Evolutionary conservation across 129 eudicot genomes (phyloP).

Genomic region (Mikania micrantha): DNA sequence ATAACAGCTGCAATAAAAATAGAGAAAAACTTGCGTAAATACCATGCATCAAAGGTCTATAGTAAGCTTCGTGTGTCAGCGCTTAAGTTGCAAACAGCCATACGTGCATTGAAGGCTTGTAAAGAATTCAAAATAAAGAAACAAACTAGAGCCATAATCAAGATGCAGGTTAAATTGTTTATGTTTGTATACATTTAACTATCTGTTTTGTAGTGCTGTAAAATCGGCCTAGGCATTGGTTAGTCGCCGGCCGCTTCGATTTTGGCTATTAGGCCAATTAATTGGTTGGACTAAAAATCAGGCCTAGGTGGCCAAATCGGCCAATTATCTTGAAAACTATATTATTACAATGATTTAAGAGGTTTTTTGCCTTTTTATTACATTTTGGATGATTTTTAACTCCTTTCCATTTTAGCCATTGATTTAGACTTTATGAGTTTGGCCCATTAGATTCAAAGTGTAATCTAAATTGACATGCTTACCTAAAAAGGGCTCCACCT

Average conservation of each 20-base stretch:
- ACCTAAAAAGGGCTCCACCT: neutral
- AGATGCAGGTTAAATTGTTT: conserved; percentile 58
- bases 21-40: conserved; percentile 44
- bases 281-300: too few relatives aligned
- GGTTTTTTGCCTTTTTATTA: neutral
- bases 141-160: conserved; percentile 66
- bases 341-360: neutral
- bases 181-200: neutral
- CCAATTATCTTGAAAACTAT: neutral
- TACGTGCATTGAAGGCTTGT: conserved; percentile 74
- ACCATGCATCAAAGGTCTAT: conserved; percentile 50
- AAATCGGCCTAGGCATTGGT: too few relatives aligned
- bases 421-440: neutral
- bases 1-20: conserved; percentile 64
- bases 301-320: too few relatives aligned
- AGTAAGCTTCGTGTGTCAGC: conserved; percentile 43
- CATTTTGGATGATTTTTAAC: neutral
- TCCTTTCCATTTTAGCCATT: neutral
- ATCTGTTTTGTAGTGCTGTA: neutral
- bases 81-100: conserved; percentile 56
- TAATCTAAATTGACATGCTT: neutral
- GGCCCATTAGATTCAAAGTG: neutral
- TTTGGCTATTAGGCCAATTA: too few relatives aligned
- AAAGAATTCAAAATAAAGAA: conserved; percentile 46
- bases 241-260: too few relatives aligned